Evolutionary conservation across 208 protist genomes (phyloP).

Genomic region (Acanthamoeba sp.): DNA sequence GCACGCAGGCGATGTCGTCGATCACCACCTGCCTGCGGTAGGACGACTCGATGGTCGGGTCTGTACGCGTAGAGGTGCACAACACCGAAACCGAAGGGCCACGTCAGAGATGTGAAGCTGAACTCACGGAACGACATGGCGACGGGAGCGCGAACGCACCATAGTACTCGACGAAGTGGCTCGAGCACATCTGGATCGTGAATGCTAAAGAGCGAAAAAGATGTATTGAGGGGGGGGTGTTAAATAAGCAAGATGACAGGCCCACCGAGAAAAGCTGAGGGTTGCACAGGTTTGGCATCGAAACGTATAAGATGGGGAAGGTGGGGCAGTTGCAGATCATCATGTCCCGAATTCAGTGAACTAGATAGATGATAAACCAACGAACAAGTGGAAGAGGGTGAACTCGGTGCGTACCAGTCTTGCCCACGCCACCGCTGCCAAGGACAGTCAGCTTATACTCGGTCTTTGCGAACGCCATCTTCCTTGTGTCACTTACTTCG

Average conservation of each 20-base stretch:
- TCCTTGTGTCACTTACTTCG: neutral
- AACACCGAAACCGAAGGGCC: neutral
- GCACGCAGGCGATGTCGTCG: slow-evolving; percentile 74
- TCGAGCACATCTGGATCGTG: slow-evolving; percentile 55
- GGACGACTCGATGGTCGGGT: slow-evolving; percentile 32
- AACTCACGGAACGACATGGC: no score
- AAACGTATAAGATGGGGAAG: no score
- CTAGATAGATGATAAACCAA: no score
- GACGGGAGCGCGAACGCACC: neutral
- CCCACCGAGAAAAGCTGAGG: no score
- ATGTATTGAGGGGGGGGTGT: neutral
- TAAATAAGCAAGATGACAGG: neutral
- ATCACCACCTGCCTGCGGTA: slow-evolving; percentile 49
- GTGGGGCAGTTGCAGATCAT: no score
- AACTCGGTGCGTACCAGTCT: slow-evolving; percentile 22
- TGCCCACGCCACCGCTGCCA: slow-evolving; percentile 20
- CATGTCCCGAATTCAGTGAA: no score
- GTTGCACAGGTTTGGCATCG: no score
- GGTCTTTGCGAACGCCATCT: slow-evolving; percentile 33
- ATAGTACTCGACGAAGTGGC: slow-evolving; percentile 37
- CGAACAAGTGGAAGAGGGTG: no score
- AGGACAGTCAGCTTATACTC: slow-evolving; percentile 53
- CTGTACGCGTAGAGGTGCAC: neutral
- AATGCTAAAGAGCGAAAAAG: neutral
- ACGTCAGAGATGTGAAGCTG: no score